Evolutionary conservation across 805 yeast species (phyloP).

Genomic region (Dipodascopsis uninucleata): DNA sequence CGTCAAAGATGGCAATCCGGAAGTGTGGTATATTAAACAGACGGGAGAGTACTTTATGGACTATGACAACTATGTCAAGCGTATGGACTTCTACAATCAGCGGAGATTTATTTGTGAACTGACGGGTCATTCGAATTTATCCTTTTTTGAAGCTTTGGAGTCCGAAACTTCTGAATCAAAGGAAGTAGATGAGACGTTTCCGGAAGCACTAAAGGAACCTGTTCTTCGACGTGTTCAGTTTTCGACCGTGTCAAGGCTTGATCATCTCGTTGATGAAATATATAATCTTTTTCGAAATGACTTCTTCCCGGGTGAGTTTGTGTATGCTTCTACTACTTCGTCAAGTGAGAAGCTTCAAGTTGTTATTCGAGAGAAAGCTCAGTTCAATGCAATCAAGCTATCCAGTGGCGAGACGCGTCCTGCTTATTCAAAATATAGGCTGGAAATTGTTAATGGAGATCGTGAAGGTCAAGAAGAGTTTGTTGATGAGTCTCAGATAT

Average conservation of each 20-base stretch:
- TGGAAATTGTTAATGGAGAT: constrained; percentile 45
- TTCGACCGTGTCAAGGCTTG: constrained; percentile 75
- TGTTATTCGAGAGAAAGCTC: constrained; percentile 78
- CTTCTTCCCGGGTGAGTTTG: constrained; percentile 88
- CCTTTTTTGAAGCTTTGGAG: constrained; percentile 82
- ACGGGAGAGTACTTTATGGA: constrained; percentile 84
- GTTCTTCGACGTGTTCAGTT: constrained; percentile 82
- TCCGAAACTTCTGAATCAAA: constrained; percentile 49
- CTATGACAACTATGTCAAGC: constrained; percentile 69
- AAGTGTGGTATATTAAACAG: constrained; percentile 76
- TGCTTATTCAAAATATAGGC: constrained; percentile 66
- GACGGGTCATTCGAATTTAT: constrained; percentile 87
- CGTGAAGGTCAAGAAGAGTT: constrained; percentile 51
- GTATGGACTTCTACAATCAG: constrained; percentile 39
- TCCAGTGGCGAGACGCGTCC: constrained; percentile 43
- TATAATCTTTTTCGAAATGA: constrained; percentile 71
- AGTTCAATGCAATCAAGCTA: constrained; percentile 45
- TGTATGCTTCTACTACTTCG: constrained; percentile 52
- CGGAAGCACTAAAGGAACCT: constrained; percentile 88
- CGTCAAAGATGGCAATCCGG: constrained; percentile 30
- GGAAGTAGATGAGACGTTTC: constrained; percentile 73
- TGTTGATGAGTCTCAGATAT: constrained; percentile 67
- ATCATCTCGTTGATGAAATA: constrained; percentile 81
- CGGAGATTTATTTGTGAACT: constrained; percentile 92
- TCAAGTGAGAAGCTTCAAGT: constrained; percentile 49